Evolutionary conservation across 345 rosid genomes (phyloP).

Genomic region (Adansonia digitata): DNA sequence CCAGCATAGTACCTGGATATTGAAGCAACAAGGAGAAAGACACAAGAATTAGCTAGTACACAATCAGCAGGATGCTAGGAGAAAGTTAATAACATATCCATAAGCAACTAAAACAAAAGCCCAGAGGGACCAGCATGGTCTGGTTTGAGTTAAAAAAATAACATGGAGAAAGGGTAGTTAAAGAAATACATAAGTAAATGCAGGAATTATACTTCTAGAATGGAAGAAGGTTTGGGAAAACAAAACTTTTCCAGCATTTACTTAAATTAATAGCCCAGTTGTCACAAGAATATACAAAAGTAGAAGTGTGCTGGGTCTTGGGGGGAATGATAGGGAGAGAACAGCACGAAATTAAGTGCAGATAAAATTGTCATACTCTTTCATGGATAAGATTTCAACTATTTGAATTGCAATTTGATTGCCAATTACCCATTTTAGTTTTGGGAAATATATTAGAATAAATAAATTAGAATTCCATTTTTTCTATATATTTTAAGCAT

Average conservation of each 20-base stretch:
- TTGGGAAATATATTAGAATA: not conserved
- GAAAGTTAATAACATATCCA: not conserved
- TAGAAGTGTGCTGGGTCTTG: not conserved
- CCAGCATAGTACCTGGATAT: constrained; percentile 78
- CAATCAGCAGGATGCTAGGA: not conserved
- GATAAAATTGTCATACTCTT: not conserved
- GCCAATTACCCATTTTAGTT: not conserved
- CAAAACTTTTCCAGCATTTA: not conserved
- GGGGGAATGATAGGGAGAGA: not conserved
- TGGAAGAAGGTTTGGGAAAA: not conserved
- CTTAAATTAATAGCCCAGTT: not conserved
- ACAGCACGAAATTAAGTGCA: not conserved
- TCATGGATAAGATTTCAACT: not conserved
- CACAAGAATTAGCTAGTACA: not conserved
- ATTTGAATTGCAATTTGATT: not conserved
- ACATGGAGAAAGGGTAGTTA: not conserved
- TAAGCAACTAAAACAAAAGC: not conserved
- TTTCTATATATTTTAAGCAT: not conserved
- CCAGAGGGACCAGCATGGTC: not conserved
- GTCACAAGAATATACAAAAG: not conserved
- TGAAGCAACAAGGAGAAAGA: constrained; percentile 10
- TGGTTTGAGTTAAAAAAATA: not conserved
- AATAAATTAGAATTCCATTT: not conserved
- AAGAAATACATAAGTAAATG: not conserved
- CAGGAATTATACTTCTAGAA: not conserved